Conservation (phyloP, 805 yeast species). For the Candida yuanshanica region DNA sequence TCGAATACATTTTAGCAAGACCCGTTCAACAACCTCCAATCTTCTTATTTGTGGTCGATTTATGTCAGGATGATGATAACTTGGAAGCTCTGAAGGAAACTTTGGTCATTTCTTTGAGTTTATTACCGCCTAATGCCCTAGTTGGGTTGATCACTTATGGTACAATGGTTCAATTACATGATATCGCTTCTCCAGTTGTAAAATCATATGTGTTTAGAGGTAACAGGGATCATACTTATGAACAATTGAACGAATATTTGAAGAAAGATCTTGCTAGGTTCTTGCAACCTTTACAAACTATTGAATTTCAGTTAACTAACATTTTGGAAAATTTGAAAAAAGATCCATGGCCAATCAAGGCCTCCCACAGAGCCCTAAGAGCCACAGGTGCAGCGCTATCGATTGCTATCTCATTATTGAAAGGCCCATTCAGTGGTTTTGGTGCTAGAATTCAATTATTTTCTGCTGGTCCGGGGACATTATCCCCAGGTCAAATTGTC, state of each 20-base stretch:
- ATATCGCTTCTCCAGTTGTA: slow-evolving; percentile 61
- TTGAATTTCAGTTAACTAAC: slow-evolving; percentile 78
- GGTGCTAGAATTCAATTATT: slow-evolving; percentile 89
- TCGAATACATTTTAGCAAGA: slow-evolving; percentile 78
- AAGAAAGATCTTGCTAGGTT: slow-evolving; percentile 45
- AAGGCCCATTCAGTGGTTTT: slow-evolving; percentile 74
- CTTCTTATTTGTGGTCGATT: slow-evolving; percentile 78
- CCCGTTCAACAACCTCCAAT: slow-evolving; percentile 83
- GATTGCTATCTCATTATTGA: slow-evolving; percentile 76
- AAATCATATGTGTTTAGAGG: slow-evolving; percentile 86
- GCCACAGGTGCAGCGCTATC: slow-evolving; percentile 90
- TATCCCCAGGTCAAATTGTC: slow-evolving; percentile 91
- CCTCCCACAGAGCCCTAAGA: slow-evolving; percentile 80
- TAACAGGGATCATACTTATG: slow-evolving; percentile 66
- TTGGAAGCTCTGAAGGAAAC: slow-evolving; percentile 79
- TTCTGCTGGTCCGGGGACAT: slow-evolving; percentile 93
- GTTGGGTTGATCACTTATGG: slow-evolving; percentile 87
- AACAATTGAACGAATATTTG: slow-evolving; percentile 56
- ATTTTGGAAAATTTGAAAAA: slow-evolving; percentile 70
- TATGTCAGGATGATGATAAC: slow-evolving; percentile 87
- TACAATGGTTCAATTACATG: slow-evolving; percentile 87
- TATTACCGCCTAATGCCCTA: slow-evolving; percentile 85
- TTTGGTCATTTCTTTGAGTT: slow-evolving; percentile 63
- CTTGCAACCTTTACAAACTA: slow-evolving; percentile 65
- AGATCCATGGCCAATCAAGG: slow-evolving; percentile 87